Percentiles rank a stretch among this genome's conserved stretches.
Conservation (phyloP, 306 rosid genomes). For the Lathyrus sativus region DNA sequence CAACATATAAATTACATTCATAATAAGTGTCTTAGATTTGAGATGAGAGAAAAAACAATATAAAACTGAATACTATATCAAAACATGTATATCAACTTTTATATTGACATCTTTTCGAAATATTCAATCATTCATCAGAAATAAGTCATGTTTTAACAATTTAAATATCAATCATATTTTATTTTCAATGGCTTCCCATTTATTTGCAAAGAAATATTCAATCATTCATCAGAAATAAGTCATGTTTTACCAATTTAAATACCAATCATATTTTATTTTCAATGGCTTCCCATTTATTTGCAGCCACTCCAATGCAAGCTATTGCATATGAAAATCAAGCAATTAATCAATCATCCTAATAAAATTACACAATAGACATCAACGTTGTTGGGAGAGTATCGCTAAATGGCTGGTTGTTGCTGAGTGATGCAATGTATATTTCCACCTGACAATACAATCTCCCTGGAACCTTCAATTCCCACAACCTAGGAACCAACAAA, state of each 20-base stretch:
- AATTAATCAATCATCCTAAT: background rate
- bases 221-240: background rate
- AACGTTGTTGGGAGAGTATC: background rate
- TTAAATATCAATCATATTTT: background rate
- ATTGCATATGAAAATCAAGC: background rate
- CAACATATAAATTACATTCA: no score
- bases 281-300: slow-evolving; percentile 5
- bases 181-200: slow-evolving; percentile 9
- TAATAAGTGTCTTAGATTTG: no score
- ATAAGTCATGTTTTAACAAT: background rate
- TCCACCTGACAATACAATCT: slow-evolving; percentile 89
- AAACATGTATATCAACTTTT: no score
- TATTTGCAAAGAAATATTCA: background rate
- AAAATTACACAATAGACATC: slow-evolving; percentile 8
- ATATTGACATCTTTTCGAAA: no score
- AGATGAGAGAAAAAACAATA: no score
- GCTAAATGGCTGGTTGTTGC: slow-evolving; percentile 69
- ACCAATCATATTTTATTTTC: background rate
- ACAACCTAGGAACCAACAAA: slow-evolving; percentile 64
- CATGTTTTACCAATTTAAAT: background rate
- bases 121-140: background rate
- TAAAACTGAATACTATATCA: no score
- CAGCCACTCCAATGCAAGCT: slow-evolving; percentile 3
- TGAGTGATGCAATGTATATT: slow-evolving; percentile 95
- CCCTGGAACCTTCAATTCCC: slow-evolving; percentile 83